Evolutionary conservation across 2,329 filamentous ascomycete genomes (phyloP).

Genomic region (Aspergillus ruber): DNA sequence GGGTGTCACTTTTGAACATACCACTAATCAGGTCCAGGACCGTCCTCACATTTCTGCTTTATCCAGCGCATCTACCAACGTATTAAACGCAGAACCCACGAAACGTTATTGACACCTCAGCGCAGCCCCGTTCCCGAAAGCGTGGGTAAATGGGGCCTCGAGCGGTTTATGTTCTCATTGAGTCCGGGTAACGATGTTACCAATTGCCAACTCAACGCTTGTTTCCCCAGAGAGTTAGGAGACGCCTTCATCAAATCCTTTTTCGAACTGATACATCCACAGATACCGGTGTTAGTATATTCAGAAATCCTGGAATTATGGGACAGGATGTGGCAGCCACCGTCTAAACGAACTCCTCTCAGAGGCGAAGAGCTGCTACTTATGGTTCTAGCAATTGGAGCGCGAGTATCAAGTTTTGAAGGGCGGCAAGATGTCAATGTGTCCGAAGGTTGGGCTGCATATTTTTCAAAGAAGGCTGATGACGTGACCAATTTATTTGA

Average conservation of each 20-base stretch:
- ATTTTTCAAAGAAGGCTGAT: constrained; percentile 5
- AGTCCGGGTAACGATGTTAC: constrained; percentile 1
- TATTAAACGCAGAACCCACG: constrained; percentile 4
- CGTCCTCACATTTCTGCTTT: constrained; percentile 11
- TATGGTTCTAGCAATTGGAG: constrained; percentile 11
- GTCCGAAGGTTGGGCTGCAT: constrained; percentile 7
- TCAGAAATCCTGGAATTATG: constrained; percentile 7
- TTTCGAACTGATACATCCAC: constrained; percentile 9
- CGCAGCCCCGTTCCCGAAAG: constrained; percentile 6
- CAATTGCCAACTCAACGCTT: not conserved
- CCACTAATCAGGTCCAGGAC: constrained; percentile 2
- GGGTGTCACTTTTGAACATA: too few relatives aligned
- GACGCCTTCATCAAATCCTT: constrained; percentile 9
- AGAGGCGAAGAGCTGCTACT: constrained; percentile 9
- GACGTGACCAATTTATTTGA: constrained; percentile 7
- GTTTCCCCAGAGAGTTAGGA: not conserved
- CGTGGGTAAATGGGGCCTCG: constrained; percentile 8
- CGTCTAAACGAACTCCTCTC: constrained; percentile 1
- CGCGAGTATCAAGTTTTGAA: constrained; percentile 4
- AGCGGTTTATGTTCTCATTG: constrained; percentile 10
- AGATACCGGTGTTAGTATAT: constrained; percentile 8
- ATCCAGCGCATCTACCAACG: constrained; percentile 11
- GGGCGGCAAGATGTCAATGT: too few relatives aligned
- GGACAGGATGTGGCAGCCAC: constrained; percentile 10
- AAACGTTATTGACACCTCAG: constrained; percentile 4